Base-by-base conservation (phyloP, 176 grass and related monocot genomes). In the Urochloa ruziziensis region DNA sequence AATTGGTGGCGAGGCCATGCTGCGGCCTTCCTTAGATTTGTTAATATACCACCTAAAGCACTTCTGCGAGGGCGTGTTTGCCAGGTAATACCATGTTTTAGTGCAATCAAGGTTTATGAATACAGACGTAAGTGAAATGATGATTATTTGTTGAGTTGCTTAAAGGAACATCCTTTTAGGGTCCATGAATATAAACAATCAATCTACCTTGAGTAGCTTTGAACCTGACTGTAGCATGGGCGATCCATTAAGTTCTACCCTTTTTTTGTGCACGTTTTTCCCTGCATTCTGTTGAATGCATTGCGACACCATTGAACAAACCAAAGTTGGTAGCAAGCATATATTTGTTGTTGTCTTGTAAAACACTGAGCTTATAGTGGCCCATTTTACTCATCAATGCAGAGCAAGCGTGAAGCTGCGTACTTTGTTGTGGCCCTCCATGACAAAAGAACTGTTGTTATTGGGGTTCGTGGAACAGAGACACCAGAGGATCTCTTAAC, bases 1-100 rank as follows among this genome's bases (percentile, higher is more conserved):
- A 98, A 98, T 82, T 98, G 93, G 93, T 98, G 93, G 96, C 80
- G 93, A 85, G 96, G 96, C 59, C 96, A 98, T 91, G 93, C 96
- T 46, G 86, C 93, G 70, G 96, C 96, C 42, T 98, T 91, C 84
- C 91, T 98, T 70, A 88, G 90, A 83, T 98, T 89, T 78, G 93
- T 85, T 77, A 90, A 95, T 82, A 78, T 95, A 91, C 79, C 89
- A 87, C 87, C 96, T 75, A 84, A 89, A 86, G 75, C 91, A 85
- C 96, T 98, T 79, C 68, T 90, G 67, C 73, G 24, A 70, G 96
- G 93, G 14, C 93, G 93, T 67, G 87, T 98, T 85, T 29, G 91
- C 82, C 96, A 94, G 90, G 96, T 98, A 86, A 88, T 54, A 28
- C 24, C 32, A 39, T 48, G n/a, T 70, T 44, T 42, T 68, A 58